Percentiles rank a stretch among this genome's conserved stretches.
These are phyloP conservation scores for Puccinellia tenuiflora DNA, from an alignment of 176 grass and related monocot species.

Conservation along the genomic window DNA sequence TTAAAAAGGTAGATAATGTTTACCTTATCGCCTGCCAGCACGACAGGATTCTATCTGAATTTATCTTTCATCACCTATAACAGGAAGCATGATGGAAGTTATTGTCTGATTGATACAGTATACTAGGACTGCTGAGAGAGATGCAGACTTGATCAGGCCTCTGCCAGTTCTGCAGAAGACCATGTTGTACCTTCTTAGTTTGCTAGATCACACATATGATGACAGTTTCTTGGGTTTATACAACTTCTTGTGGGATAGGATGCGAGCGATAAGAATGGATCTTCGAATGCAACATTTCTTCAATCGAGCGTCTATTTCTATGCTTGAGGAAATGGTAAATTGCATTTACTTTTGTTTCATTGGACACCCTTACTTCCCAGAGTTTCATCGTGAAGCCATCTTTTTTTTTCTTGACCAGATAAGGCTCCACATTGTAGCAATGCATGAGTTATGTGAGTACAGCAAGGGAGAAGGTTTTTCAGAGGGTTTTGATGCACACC, in stretches of 20 bases:
- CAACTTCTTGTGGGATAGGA: constrained; percentile 99
- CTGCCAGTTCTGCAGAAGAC: constrained; percentile 84
- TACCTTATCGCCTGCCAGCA: constrained; percentile 37
- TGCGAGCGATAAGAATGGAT: constrained; percentile 97
- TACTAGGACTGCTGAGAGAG: constrained; percentile 87
- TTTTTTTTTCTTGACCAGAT: constrained; percentile 54
- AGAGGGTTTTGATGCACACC: constrained; percentile 94
- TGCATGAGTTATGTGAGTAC: constrained; percentile 93
- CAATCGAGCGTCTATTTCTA: constrained; percentile 68
- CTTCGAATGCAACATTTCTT: constrained; percentile 98
- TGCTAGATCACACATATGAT: constrained; percentile 74
- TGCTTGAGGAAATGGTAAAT: constrained; percentile 99
- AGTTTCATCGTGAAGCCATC: not conserved
- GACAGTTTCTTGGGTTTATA: constrained; percentile 79
- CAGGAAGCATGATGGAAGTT: constrained; percentile 41
- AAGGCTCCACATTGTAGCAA: constrained; percentile 88
- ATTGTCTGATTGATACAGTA: constrained; percentile 79
- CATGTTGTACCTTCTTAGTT: constrained; percentile 82
- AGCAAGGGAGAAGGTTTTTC: constrained; percentile 92
- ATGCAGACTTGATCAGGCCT: constrained; percentile 87
- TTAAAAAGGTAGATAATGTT: constrained; percentile 75
- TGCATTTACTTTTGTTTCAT: constrained; percentile 22
- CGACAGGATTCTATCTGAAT: constrained; percentile 36
- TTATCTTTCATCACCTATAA: constrained; percentile 44
- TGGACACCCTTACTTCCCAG: not conserved